Conservation (phyloP, 148 eudicot genomes). For the Bassia scoparia region DNA sequence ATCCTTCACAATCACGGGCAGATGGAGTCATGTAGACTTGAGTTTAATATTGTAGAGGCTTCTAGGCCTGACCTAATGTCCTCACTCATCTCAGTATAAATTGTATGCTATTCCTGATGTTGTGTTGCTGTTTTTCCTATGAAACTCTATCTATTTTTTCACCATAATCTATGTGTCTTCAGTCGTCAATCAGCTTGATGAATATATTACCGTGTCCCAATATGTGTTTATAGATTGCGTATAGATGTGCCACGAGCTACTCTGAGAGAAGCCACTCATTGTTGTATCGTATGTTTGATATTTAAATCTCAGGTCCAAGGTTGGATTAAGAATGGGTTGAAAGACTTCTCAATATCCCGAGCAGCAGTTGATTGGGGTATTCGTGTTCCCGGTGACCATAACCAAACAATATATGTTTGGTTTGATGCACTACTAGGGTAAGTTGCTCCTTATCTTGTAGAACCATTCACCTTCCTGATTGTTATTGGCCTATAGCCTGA, state of each 20-base stretch:
- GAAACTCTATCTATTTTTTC: background rate
- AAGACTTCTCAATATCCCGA: conserved; percentile 47
- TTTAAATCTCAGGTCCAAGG: conserved; percentile 37
- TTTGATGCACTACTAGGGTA: conserved; percentile 36
- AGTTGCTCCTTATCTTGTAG: background rate
- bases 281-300: conserved; percentile 7
- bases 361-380: conserved; percentile 53
- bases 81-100: background rate
- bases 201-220: background rate
- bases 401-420: conserved; percentile 45
- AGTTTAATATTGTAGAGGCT: background rate
- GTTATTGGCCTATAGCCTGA: background rate
- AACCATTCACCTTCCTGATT: background rate
- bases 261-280: background rate
- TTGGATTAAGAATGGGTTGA: conserved; percentile 43
- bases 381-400: conserved; percentile 39
- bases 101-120: background rate
- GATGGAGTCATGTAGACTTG: background rate
- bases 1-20: background rate
- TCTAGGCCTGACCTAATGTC: background rate
- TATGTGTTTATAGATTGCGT: background rate
- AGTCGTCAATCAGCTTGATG: background rate
- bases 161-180: background rate
- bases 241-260: background rate
- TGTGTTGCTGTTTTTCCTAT: background rate